Base-by-base conservation (phyloP, 2,329 filamentous ascomycete species). In the Aspergillus novofumigatus region DNA sequence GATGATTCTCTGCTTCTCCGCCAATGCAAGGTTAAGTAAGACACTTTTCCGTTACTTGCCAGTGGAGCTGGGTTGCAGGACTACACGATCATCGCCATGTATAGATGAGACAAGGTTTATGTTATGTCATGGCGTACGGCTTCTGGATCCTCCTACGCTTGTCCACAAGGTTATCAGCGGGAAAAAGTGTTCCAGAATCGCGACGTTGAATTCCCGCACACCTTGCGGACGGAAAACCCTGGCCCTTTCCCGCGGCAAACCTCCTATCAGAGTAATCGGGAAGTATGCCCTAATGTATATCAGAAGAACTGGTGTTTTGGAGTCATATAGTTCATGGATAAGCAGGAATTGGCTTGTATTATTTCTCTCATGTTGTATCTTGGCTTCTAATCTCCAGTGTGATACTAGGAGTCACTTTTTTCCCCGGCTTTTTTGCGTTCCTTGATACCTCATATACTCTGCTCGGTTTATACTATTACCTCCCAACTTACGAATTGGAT, bases 171-270 rank as follows among this genome's bases (percentile, higher is more conserved):
- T 67, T 71, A 68, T 71, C 65, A 59, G 53, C 69, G 67, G 69
- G 61, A 67, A 67, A 68, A 54, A 47, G 14, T 55, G 59, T 49
- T 42, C 62, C 61, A 65, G 65, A 67, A 61, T 54, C 56, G 59
- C 63, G 63, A 57, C 53, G 62, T 44, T 63, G 60, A 55, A 54
- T 57, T 56, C 56, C 49, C 38, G 55, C 59, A 56, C 59, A 59
- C 60, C 60, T 61, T 62, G 67, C 63, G 64, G 63, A 47, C 70
- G 71, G 70, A 61, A 72, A 73, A 72, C 63, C 57, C 14, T 17
- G 51, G 44, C 52, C 4, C 64, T 72, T 73, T 70, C 62, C 71
- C 71, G 70, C 70, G 71, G 70, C 59, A 72, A 73, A 69, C 65
- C 51, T 20, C 47, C 48, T 38, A 51, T 49, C 60, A 58, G 57